phyloP scores from a whole-genome alignment of 1,139 yeast species.

The Casaregolazyma lundiana region DNA sequence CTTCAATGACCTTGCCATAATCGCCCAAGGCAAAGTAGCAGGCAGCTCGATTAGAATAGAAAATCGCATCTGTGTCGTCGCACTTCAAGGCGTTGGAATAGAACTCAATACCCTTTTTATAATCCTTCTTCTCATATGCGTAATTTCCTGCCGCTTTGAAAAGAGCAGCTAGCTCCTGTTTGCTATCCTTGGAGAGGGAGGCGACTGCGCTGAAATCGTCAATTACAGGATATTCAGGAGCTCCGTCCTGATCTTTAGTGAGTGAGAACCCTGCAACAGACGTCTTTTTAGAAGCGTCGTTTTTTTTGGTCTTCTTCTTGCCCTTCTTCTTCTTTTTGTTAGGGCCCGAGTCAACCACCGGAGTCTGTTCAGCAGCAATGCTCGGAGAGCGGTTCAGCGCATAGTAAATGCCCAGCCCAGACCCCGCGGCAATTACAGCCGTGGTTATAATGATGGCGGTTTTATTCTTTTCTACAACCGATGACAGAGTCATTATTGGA shows the following conservation, averaged over 20 bases:
- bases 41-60: constrained; percentile 91
- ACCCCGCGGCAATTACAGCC: constrained; percentile 32
- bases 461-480: constrained; percentile 25
- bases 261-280: constrained; percentile 16
- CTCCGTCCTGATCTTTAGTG: constrained; percentile 22
- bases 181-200: constrained; percentile 48
- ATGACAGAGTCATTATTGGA: constrained; percentile 11
- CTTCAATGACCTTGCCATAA: constrained; percentile 78
- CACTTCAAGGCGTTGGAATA: constrained; percentile 74
- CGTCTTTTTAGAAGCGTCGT: constrained; percentile 10
- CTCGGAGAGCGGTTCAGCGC: constrained; percentile 14
- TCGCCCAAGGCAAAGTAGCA: constrained; percentile 82
- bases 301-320: constrained; percentile 23
- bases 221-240: constrained; percentile 32
- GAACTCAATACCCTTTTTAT: constrained; percentile 65
- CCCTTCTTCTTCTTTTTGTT: constrained; percentile 25
- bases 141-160: constrained; percentile 89
- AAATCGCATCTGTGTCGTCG: constrained; percentile 71
- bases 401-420: constrained; percentile 32
- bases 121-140: constrained; percentile 66
- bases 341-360: constrained; percentile 6
- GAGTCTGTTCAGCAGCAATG: constrained; percentile 2
- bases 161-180: constrained; percentile 65
- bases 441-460: constrained; percentile 30
- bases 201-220: constrained; percentile 40